phyloP scores from a whole-genome alignment of 2,329 filamentous ascomycete species.

The Fusarium euwallaceae region DNA sequence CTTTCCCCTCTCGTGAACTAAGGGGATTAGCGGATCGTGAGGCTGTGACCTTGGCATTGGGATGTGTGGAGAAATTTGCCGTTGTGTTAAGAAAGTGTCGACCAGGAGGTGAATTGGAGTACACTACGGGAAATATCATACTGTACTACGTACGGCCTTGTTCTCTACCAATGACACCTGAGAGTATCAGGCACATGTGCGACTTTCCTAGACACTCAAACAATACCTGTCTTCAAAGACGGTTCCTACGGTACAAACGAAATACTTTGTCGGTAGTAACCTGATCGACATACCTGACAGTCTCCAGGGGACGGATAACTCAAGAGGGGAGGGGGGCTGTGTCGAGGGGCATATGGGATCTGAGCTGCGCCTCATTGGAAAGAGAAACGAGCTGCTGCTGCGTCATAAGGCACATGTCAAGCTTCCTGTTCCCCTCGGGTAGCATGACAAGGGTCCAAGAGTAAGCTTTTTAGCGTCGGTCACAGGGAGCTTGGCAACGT shows the following conservation, averaged over 20 bases:
- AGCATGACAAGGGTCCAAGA: slow-evolving; percentile 8
- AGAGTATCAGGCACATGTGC: not conserved
- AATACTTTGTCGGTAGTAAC: not conserved
- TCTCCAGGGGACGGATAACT: not conserved
- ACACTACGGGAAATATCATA: not conserved
- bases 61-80: not conserved
- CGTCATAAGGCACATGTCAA: slow-evolving; percentile 7
- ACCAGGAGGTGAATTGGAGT: not conserved
- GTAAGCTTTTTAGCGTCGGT: slow-evolving; percentile 35
- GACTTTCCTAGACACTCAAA: not conserved
- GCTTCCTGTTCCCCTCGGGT: not conserved
- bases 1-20: not conserved
- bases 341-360: not conserved
- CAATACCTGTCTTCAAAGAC: not conserved
- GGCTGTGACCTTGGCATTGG: not conserved
- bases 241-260: not conserved
- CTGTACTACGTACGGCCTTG: not conserved
- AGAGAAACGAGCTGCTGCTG: not conserved
- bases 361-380: slow-evolving; percentile 10
- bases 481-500: not conserved
- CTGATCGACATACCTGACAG: not conserved
- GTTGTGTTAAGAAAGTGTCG: too few relatives aligned
- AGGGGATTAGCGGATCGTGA: not conserved
- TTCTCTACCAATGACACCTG: not conserved
- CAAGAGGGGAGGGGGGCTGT: slow-evolving; percentile 7